A percentile compares a stretch with the other conserved stretches of the same genome.
Evolutionary conservation across 1,284 basidiomycete species (phyloP).

Genomic region (Heterobasidion annosum): DNA sequence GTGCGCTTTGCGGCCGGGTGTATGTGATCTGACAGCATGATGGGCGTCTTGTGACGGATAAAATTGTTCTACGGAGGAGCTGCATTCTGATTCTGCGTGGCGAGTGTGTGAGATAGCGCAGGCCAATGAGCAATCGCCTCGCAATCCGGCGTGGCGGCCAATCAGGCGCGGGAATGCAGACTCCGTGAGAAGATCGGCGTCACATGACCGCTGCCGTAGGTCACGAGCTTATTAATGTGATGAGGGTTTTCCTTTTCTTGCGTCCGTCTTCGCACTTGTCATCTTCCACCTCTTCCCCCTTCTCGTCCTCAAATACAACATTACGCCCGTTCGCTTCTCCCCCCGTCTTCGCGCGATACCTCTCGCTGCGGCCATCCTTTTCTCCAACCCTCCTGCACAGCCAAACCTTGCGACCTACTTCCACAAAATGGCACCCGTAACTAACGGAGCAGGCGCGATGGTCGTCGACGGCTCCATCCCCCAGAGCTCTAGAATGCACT

Average conservation of each 20-base stretch:
- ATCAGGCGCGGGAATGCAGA: background rate
- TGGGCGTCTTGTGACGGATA: background rate
- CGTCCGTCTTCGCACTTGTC: background rate
- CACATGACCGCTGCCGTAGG: background rate
- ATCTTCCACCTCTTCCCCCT: background rate
- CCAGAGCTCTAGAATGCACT: conserved; percentile 44
- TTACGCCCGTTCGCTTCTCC: background rate
- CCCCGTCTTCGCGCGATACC: background rate
- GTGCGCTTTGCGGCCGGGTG: conserved; percentile 65
- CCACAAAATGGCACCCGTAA: conserved; percentile 30
- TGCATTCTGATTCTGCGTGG: background rate
- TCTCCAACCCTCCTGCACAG: background rate
- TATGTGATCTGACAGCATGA: conserved; percentile 34
- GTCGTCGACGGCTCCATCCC: conserved; percentile 17
- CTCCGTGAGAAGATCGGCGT: background rate
- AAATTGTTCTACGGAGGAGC: background rate
- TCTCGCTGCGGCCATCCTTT: background rate
- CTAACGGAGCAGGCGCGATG: background rate
- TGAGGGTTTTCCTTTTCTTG: background rate
- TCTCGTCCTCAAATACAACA: background rate
- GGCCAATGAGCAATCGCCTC: background rate
- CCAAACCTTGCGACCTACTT: background rate
- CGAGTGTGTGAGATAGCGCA: background rate
- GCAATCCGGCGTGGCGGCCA: background rate
- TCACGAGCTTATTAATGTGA: background rate